Evolutionary conservation across 2,329 filamentous ascomycete species (phyloP), one percentile per base, ranked within the genome.

Genomic region (Graphilbum fragrans): DNA sequence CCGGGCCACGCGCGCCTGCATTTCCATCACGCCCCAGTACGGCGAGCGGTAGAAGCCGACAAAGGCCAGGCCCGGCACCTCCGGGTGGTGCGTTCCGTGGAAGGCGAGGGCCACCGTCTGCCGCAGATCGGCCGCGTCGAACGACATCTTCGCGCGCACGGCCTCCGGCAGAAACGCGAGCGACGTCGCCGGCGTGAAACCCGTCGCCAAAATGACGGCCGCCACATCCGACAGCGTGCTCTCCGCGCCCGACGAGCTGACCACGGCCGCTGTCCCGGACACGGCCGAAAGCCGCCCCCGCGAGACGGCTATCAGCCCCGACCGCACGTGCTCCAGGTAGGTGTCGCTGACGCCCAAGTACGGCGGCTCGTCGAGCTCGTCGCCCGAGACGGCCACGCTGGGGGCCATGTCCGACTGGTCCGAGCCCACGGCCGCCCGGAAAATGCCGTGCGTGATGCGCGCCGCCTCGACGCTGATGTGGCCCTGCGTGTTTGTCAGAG

Each of bases 1-100:
- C 0, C 78, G 68, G 6, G 88, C 62, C 46, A 83, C 70, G 1
- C 81, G 72, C 3, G 85, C 80, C 59, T 93, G 86, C 80, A 87
- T 84, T 57, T 92, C 85, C 70, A 90, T 86, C 0, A 87, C 77
- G 1, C 82, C 82, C 86, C 86, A 93, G 56, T 86, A 92, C 0
- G 85, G 84, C 0, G 82, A 82, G 46, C 86, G 73, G 54, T 93
- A 93, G 58, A 87, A 86, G 1, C 86, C 86, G 1, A 92, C 79
- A 51, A 92, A 88, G 1, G 82, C 84, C 0, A 92, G 61, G 6
- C 72, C 72, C 0, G 79, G 71, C 0, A 87, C 58, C 0, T 66
- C 61, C 0, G 71, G 69, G 44, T 80, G 74, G 42, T 79, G 65
- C 0, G 78, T 79, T 1, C 73, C 74, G 48, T 84, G 79, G 38